phyloP scores from a whole-genome alignment of 495 filamentous ascomycete genomes.

The Glarea lozoyensis region DNA sequence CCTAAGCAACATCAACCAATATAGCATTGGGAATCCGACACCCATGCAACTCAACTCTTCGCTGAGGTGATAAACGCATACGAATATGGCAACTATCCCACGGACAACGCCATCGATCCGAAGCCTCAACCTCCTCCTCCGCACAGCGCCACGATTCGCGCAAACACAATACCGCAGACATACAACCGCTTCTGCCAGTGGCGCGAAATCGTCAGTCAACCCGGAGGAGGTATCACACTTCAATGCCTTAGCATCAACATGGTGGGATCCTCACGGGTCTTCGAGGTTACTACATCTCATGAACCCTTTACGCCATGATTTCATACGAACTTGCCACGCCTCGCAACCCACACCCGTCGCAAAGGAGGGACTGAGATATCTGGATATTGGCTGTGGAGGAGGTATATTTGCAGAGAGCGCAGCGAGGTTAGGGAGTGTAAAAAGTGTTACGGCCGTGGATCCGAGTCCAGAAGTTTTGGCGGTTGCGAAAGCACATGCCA shows the following conservation, averaged over 20 bases:
- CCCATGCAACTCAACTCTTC: no score
- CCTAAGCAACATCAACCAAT: no score
- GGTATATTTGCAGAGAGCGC: conserved; percentile 94
- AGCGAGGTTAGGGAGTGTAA: conserved; percentile 60
- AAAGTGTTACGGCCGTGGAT: conserved; percentile 73
- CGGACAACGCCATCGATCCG: no score
- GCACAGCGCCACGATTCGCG: conserved; percentile 18
- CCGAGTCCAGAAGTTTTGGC: conserved; percentile 69
- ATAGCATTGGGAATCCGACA: no score
- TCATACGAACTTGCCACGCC: conserved; percentile 65
- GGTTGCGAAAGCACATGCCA: conserved; percentile 67
- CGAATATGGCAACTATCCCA: no score
- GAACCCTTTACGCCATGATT: conserved; percentile 94
- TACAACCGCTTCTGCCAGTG: conserved; percentile 29
- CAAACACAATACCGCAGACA: conserved; percentile 14
- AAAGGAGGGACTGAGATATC: conserved; percentile 47
- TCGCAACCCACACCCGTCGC: conserved; percentile 28
- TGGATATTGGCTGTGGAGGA: conserved; percentile 93
- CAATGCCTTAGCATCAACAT: conserved; percentile 80
- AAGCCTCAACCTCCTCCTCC: conserved; percentile 21
- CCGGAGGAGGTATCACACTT: conserved; percentile 87
- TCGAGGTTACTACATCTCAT: conserved; percentile 92
- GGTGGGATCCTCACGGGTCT: conserved; percentile 95
- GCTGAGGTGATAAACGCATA: no score
- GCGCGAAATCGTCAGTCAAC: conserved; percentile 60